These are phyloP conservation scores for Mycena filopes DNA, from an alignment of 768 basidiomycete species.

Conservation along the genomic window DNA sequence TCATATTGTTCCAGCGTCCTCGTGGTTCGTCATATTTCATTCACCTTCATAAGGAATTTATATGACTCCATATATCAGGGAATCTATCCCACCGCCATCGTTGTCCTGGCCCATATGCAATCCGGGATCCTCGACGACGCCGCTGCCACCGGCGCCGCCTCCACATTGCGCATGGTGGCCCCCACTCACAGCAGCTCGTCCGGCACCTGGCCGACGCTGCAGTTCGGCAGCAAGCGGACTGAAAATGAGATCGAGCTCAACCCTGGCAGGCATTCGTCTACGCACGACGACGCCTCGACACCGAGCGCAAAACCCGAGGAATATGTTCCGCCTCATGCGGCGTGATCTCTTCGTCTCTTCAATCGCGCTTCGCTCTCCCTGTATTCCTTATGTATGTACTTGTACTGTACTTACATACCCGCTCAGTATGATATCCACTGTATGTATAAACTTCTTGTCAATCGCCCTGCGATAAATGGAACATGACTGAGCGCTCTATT, in stretches of 20 bases:
- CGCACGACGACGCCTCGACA: background rate
- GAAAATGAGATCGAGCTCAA: slow-evolving; percentile 15
- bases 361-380: background rate
- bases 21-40: slow-evolving; percentile 27
- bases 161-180: slow-evolving; percentile 4
- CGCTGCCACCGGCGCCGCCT: background rate
- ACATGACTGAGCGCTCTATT: too few relatives aligned
- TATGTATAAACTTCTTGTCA: too few relatives aligned
- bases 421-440: background rate
- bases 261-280: background rate
- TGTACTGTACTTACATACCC: background rate
- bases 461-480: too few relatives aligned
- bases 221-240: background rate
- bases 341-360: background rate
- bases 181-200: background rate
- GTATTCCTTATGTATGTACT: too few relatives aligned
- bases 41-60: background rate
- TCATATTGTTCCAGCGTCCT: slow-evolving; percentile 32
- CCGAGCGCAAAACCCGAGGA: background rate
- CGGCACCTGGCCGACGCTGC: slow-evolving; percentile 8
- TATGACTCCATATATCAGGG: background rate
- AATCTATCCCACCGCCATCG: slow-evolving; percentile 7
- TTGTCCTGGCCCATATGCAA: slow-evolving; percentile 25
- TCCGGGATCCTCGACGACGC: slow-evolving; percentile 1
- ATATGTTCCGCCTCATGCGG: too few relatives aligned